A percentile compares a stretch with the other conserved stretches of the same genome.
phyloP scores from a whole-genome alignment of 1,284 basidiomycete genomes.

The Ceratobasidium sp. region DNA sequence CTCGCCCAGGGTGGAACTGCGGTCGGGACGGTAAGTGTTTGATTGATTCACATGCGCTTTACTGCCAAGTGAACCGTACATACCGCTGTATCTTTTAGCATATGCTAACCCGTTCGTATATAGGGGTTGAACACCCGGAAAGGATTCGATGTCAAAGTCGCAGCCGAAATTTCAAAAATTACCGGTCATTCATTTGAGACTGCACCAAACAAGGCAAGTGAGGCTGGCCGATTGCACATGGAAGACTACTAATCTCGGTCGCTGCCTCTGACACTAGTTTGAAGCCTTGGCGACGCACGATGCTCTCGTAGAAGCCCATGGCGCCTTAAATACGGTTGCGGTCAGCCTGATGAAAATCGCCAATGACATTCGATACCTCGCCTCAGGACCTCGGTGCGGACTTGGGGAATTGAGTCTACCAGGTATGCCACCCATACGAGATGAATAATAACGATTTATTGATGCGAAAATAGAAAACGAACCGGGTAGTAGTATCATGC shows the following conservation, averaged over 20 bases:
- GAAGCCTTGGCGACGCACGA: slow-evolving; percentile 97
- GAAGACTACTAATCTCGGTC: neutral
- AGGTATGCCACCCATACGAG: neutral
- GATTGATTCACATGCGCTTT: neutral
- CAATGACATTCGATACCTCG: slow-evolving; percentile 98
- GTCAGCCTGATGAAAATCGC: slow-evolving; percentile 99
- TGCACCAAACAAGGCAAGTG: slow-evolving; percentile 91
- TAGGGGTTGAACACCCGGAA: slow-evolving; percentile 96
- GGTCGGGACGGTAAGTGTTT: slow-evolving; percentile 84
- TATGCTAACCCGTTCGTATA: neutral
- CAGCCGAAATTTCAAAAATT: slow-evolving; percentile 89
- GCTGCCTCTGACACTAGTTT: slow-evolving; percentile 63
- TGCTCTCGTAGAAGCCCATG: slow-evolving; percentile 96
- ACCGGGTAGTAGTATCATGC: slow-evolving; percentile 99
- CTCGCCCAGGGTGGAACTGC: slow-evolving; percentile 99
- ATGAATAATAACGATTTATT: neutral
- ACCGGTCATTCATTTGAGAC: slow-evolving; percentile 93
- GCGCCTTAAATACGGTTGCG: slow-evolving; percentile 93
- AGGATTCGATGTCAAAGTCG: slow-evolving; percentile 96
- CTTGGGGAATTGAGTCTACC: slow-evolving; percentile 93
- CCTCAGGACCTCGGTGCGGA: slow-evolving; percentile 96
- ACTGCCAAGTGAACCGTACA: neutral
- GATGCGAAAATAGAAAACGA: slow-evolving; percentile 79
- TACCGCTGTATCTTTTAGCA: neutral
- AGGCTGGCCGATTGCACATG: neutral